These are phyloP conservation scores for Xylariaceae sp. DNA, from an alignment of 2,329 filamentous ascomycete species.

Conservation along the genomic window DNA sequence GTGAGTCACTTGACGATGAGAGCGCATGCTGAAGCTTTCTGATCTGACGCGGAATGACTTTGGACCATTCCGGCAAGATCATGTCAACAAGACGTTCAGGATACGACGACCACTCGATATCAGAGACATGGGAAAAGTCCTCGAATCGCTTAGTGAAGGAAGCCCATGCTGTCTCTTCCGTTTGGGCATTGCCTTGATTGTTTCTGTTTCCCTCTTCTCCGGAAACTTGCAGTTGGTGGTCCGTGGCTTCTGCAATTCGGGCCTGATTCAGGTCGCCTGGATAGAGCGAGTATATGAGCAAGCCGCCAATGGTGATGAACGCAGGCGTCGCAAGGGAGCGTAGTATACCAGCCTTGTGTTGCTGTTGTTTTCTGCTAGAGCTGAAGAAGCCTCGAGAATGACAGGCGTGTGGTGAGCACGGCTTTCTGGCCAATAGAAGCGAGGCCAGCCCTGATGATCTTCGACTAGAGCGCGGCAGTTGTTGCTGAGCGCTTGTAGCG, in stretches of 20 bases:
- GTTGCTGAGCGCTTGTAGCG: not conserved
- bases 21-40: slow-evolving; percentile 83
- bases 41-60: slow-evolving; percentile 68
- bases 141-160: slow-evolving; percentile 46
- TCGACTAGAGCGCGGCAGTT: slow-evolving; percentile 9
- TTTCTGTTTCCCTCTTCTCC: slow-evolving; percentile 6
- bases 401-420: slow-evolving; percentile 6
- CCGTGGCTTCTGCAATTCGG: slow-evolving; percentile 14
- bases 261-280: slow-evolving; percentile 33
- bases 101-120: slow-evolving; percentile 52
- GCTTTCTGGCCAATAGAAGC: slow-evolving; percentile 7
- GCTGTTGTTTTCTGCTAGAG: slow-evolving; percentile 15
- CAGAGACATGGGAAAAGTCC: slow-evolving; percentile 50
- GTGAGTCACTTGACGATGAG: slow-evolving; percentile 79
- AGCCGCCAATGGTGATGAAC: slow-evolving; percentile 30
- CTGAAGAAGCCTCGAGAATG: slow-evolving; percentile 27
- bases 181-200: slow-evolving; percentile 9
- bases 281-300: slow-evolving; percentile 38
- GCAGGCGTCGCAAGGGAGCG: slow-evolving; percentile 25
- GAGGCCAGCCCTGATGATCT: slow-evolving; percentile 5
- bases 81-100: slow-evolving; percentile 62
- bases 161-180: slow-evolving; percentile 41
- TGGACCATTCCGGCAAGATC: slow-evolving; percentile 81
- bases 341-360: slow-evolving; percentile 25
- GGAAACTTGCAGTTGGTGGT: slow-evolving; percentile 12